Evolutionary conservation across 192 early-diverging fungal species (phyloP), one percentile per base, ranked within the genome.

Genomic region (Radiomyces spectabilis): DNA sequence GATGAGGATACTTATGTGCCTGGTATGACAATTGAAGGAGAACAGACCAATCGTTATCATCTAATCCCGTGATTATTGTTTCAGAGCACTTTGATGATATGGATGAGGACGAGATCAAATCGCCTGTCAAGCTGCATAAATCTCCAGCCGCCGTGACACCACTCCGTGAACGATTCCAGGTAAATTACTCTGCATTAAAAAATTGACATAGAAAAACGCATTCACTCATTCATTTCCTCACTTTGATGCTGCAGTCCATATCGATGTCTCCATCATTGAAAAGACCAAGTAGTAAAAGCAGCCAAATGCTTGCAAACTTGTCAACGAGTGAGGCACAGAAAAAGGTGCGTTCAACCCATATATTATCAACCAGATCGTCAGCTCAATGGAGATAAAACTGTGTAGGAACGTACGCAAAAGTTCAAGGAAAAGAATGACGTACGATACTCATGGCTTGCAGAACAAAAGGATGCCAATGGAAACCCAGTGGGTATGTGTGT

Each of bases 401-500:
- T 27, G 34, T 30, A 65, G 58, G 78, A 77, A 31, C 78, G 87
- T 1, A 73, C 63, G 1, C 66, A 76, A 3, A 79, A 85, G 47
- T 93, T 94, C 70, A 90, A 93, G 42, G 84, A 94, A 46, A 81
- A 82, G 55, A 94, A 94, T 56, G 83, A 84, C 4, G 81, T 81
- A 41, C 77, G 94, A 18, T 99, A 95, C 54, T 53, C 67, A 9
- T 99, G 92, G 92, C 79, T 99, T 7, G 73, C 81, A 51, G 76
- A 95, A 39, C 61, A 86, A 38, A 79, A 78, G n/a, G 95, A 97
- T 57, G 85, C 74, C 1, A 65, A 97, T 41, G 78, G 75, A 44
- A 78, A 85, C 40, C 76, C 67, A 5, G 66, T 76, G 43, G 76
- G 80, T 83, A 64, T 18, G 45, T 48, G 19, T 63, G 7, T 15